phyloP scores from a whole-genome alignment of 2,329 filamentous ascomycete genomes.

The Fragosphaeria purpurea region DNA sequence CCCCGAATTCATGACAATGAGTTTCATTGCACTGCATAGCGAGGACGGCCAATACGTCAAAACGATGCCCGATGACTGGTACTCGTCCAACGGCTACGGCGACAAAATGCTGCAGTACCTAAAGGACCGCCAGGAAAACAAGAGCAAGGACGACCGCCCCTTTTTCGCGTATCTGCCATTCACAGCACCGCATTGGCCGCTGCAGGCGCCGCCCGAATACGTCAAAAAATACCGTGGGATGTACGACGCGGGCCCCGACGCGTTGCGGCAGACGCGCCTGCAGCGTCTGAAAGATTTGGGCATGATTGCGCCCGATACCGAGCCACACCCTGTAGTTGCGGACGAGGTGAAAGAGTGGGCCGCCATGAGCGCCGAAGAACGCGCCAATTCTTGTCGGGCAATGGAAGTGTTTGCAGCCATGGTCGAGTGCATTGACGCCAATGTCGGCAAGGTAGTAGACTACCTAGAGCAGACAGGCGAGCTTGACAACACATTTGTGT shows the following conservation, averaged over 20 bases:
- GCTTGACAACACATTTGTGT: slow-evolving; percentile 43
- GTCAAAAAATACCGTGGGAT: slow-evolving; percentile 47
- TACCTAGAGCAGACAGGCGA: slow-evolving; percentile 46
- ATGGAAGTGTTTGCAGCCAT: slow-evolving; percentile 57
- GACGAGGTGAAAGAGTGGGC: slow-evolving; percentile 38
- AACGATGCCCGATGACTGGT: slow-evolving; percentile 33
- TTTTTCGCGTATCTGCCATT: slow-evolving; percentile 54
- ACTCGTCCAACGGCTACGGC: slow-evolving; percentile 43
- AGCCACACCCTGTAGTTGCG: slow-evolving; percentile 37
- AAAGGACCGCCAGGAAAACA: slow-evolving; percentile 31
- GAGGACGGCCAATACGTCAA: slow-evolving; percentile 20
- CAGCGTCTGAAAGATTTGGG: slow-evolving; percentile 46
- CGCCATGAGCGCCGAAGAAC: slow-evolving; percentile 34
- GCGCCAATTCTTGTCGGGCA: slow-evolving; percentile 36
- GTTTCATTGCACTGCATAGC: slow-evolving; percentile 23
- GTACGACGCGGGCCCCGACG: slow-evolving; percentile 52
- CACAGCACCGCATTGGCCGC: slow-evolving; percentile 53
- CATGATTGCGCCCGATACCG: slow-evolving; percentile 39
- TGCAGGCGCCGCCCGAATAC: slow-evolving; percentile 46
- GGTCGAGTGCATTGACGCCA: slow-evolving; percentile 51
- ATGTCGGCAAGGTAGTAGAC: slow-evolving; percentile 48
- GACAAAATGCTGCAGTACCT: slow-evolving; percentile 43
- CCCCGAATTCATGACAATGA: slow-evolving; percentile 27
- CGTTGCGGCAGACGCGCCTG: slow-evolving; percentile 41
- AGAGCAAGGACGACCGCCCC: slow-evolving; percentile 23